These are phyloP conservation scores for Trichaptum fuscoviolaceum DNA, from an alignment of 768 basidiomycete species.

Conservation along the genomic window DNA sequence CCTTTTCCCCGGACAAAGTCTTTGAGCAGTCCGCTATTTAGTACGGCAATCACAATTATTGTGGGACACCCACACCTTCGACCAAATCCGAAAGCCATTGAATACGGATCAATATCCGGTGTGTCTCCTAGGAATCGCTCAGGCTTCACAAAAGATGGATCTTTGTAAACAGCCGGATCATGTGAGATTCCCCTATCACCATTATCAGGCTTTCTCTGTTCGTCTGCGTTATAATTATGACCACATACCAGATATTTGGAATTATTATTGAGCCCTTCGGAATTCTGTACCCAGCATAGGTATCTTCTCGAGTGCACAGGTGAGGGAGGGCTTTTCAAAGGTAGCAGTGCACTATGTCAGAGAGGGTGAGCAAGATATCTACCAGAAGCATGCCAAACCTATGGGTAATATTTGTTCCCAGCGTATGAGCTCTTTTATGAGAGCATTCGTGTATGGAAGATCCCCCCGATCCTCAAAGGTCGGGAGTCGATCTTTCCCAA, in stretches of 20 bases:
- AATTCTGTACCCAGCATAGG: constrained; percentile 10
- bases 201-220: not conserved
- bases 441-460: constrained; percentile 22
- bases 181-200: not conserved
- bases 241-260: constrained; percentile 8
- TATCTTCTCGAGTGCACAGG: constrained; percentile 6
- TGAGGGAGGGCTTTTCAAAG: constrained; percentile 6
- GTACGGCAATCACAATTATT: not conserved
- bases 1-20: not conserved
- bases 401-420: not conserved
- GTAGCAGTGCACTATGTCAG: too few species aligned
- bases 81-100: not conserved
- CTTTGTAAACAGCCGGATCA: not conserved
- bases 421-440: constrained; percentile 20
- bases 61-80: not conserved
- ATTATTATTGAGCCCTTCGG: constrained; percentile 9
- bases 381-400: not conserved
- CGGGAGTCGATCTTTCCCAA: constrained; percentile 23
- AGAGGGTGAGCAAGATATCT: too few species aligned
- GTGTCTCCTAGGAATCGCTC: not conserved
- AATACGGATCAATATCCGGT: not conserved
- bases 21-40: not conserved
- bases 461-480: constrained; percentile 15
- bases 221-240: not conserved
- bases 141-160: not conserved